phyloP scores from a whole-genome alignment of 148 eudicot species.

The Vaccinium vitisidaea region DNA sequence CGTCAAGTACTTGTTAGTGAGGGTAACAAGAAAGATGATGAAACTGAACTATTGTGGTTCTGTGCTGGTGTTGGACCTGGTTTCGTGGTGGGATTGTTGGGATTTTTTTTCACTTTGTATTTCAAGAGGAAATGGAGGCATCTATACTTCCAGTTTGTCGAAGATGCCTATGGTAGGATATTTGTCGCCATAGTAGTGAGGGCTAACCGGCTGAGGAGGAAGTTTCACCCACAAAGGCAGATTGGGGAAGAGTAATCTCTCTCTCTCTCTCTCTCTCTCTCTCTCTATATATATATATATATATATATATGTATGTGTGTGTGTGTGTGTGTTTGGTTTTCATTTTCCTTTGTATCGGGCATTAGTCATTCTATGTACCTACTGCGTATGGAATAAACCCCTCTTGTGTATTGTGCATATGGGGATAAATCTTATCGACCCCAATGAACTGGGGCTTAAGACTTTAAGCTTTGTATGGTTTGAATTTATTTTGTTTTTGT shows the following conservation, averaged over 20 bases:
- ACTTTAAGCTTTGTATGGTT: background rate
- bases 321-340: background rate
- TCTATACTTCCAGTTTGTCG: background rate
- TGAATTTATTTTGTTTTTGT: background rate
- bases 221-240: background rate
- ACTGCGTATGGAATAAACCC: background rate
- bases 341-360: background rate
- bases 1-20: background rate
- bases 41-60: background rate
- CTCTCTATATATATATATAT: too few relatives aligned
- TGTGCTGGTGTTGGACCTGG: background rate
- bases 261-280: background rate
- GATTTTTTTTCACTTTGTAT: background rate
- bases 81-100: background rate
- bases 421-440: background rate
- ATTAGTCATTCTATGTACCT: background rate
- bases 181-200: background rate
- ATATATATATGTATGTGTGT: too few relatives aligned
- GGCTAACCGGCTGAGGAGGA: background rate
- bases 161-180: background rate
- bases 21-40: background rate
- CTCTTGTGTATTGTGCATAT: background rate
- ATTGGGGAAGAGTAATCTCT: background rate
- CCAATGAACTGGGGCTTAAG: background rate
- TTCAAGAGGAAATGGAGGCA: conserved; percentile 1